A percentile compares a stretch with the other conserved stretches of the same genome.
Evolutionary conservation across 2,329 filamentous ascomycete species (phyloP).

Genomic region (Cladophialophora carrionii): DNA sequence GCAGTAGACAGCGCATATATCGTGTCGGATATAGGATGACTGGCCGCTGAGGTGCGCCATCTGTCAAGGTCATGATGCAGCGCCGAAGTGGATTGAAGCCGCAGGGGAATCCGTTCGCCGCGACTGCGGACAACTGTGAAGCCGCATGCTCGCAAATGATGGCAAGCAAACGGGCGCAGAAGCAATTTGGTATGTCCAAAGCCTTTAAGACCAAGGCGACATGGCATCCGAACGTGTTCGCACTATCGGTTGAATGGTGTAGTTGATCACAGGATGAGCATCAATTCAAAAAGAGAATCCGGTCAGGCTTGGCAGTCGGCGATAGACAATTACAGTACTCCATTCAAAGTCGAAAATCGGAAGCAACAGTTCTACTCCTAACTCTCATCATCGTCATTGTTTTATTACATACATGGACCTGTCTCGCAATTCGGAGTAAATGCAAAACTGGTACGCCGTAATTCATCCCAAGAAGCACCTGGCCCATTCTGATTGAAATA

Average conservation of each 20-base stretch:
- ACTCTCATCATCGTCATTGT: constrained; percentile 19
- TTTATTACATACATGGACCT: constrained; percentile 34
- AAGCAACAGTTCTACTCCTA: not conserved
- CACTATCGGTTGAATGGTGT: not conserved
- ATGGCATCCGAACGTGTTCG: constrained; percentile 27
- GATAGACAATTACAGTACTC: too few relatives aligned
- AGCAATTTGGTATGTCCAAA: not conserved
- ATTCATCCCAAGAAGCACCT: constrained; percentile 12
- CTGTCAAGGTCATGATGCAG: constrained; percentile 7
- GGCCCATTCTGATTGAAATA: constrained; percentile 1
- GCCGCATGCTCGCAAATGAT: not conserved
- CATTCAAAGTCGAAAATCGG: too few relatives aligned
- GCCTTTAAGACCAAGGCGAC: constrained; percentile 13
- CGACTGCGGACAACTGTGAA: not conserved
- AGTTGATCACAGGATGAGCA: not conserved
- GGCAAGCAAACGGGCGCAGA: not conserved
- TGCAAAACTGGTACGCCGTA: constrained; percentile 28
- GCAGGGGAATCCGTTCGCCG: not conserved
- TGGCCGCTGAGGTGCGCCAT: constrained; percentile 10
- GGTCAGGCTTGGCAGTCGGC: constrained; percentile 3
- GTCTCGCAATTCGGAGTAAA: constrained; percentile 22
- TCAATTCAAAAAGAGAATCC: constrained; percentile 23
- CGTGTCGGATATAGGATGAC: constrained; percentile 52
- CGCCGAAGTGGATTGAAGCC: constrained; percentile 22
- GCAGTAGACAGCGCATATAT: constrained; percentile 94